These are phyloP conservation scores for Endocalyx cinctus DNA, from an alignment of 2,329 filamentous ascomycete genomes.

Conservation along the genomic window DNA sequence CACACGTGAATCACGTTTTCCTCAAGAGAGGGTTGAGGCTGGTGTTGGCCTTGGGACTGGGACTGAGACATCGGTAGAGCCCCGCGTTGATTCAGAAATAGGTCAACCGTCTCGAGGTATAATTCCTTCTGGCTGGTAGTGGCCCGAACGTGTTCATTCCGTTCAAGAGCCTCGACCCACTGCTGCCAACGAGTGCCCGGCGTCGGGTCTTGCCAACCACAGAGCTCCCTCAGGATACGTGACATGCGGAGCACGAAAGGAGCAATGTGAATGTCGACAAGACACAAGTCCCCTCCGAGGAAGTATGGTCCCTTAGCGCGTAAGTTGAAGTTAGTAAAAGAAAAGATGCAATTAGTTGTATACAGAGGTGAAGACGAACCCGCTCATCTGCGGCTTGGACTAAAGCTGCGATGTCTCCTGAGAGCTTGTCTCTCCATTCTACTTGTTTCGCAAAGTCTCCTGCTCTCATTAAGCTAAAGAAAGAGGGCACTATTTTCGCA, in stretches of 20 bases:
- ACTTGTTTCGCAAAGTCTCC: slow-evolving; percentile 56
- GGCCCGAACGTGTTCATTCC: slow-evolving; percentile 55
- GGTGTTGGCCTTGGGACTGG: too few relatives aligned
- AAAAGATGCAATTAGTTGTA: neutral
- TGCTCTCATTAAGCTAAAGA: slow-evolving; percentile 69
- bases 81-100: slow-evolving; percentile 22
- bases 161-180: slow-evolving; percentile 69
- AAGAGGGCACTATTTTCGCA: slow-evolving; percentile 67
- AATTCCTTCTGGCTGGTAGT: slow-evolving; percentile 60
- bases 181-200: slow-evolving; percentile 59
- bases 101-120: slow-evolving; percentile 55
- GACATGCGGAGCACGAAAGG: slow-evolving; percentile 68
- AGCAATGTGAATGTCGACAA: slow-evolving; percentile 72
- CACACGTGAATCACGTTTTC: too few relatives aligned
- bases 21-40: too few relatives aligned
- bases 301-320: slow-evolving; percentile 62
- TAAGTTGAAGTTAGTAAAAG: slow-evolving; percentile 3
- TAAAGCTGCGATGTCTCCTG: slow-evolving; percentile 54
- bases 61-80: too few relatives aligned
- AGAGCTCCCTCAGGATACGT: slow-evolving; percentile 60
- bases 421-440: slow-evolving; percentile 56
- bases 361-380: slow-evolving; percentile 20
- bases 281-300: slow-evolving; percentile 42
- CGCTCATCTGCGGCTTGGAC: slow-evolving; percentile 44
- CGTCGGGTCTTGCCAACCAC: slow-evolving; percentile 61